A percentile compares a stretch with the other conserved stretches of the same genome.
Conservation (phyloP, 108 stramenopile genomes). For the Pseudonitzschia pungens region DNA sequence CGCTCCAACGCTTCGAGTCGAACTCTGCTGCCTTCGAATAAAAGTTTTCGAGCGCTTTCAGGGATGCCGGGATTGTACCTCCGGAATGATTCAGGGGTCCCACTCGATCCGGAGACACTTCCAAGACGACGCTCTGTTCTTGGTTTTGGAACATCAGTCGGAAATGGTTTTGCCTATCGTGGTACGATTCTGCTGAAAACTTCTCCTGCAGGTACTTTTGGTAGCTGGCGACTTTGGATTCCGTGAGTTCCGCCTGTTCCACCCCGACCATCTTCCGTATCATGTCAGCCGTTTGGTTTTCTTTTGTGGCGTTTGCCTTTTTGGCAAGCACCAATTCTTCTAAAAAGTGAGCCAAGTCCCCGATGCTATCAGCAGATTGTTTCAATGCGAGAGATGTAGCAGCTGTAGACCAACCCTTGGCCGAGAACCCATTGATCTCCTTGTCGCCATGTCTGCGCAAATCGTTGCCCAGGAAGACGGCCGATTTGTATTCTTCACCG, state of each 20-base stretch:
- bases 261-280: constrained; percentile 4
- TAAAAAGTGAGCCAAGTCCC: constrained; percentile 18
- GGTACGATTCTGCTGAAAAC: not conserved
- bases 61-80: constrained; percentile 23
- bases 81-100: constrained; percentile 23
- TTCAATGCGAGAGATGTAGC: constrained; percentile 39
- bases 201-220: constrained; percentile 10
- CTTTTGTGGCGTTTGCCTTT: constrained; percentile 17
- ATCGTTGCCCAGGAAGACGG: constrained; percentile 61
- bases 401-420: constrained; percentile 48
- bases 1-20: constrained; percentile 45
- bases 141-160: not conserved
- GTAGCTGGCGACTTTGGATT: constrained; percentile 3
- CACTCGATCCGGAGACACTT: constrained; percentile 21
- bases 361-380: constrained; percentile 38
- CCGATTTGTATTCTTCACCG: constrained; percentile 53
- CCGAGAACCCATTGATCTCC: constrained; percentile 59
- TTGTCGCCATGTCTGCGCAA: constrained; percentile 44
- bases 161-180: not conserved
- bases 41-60: constrained; percentile 55
- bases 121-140: constrained; percentile 4
- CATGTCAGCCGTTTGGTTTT: constrained; percentile 8
- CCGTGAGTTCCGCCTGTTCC: not conserved
- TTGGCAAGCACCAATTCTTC: constrained; percentile 27
- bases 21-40: constrained; percentile 38